These are phyloP conservation scores for Corchorus olitorius DNA, from an alignment of 345 rosid species.

Conservation along the genomic window DNA sequence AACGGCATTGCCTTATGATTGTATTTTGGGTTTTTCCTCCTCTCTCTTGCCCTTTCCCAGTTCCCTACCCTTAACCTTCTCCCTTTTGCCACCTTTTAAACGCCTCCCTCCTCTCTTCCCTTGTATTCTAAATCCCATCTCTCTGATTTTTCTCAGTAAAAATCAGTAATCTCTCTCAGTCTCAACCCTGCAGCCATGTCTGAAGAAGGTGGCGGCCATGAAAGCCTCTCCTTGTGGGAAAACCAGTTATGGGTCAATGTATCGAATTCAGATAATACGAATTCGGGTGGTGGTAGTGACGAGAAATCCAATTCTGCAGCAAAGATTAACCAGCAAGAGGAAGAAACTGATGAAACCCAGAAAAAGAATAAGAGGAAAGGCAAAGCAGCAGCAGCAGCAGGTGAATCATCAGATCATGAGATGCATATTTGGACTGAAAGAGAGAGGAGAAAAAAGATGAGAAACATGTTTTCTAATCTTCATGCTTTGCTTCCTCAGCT, in stretches of 20 bases:
- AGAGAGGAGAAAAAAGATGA: constrained; percentile 85
- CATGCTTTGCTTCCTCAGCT: constrained; percentile 81
- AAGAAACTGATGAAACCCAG: background rate
- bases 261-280: constrained; percentile 34
- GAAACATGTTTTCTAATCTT: constrained; percentile 65
- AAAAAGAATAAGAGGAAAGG: background rate
- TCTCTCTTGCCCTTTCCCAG: constrained; percentile 15
- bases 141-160: too few species aligned
- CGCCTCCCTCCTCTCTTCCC: constrained; percentile 7
- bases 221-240: constrained; percentile 33
- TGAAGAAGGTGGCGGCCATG: constrained; percentile 11
- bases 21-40: constrained; percentile 47
- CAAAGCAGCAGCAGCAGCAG: constrained; percentile 21
- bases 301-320: constrained; percentile 4
- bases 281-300: constrained; percentile 22
- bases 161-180: background rate
- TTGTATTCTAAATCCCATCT: background rate
- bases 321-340: background rate
- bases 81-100: constrained; percentile 29
- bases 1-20: constrained; percentile 69
- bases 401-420: constrained; percentile 51
- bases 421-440: constrained; percentile 77
- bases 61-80: background rate
- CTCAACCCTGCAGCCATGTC: constrained; percentile 13
- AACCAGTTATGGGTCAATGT: constrained; percentile 37